Percentiles rank a stretch among this genome's conserved stretches.
Evolutionary conservation across 306 rosid genomes (phyloP).

Genomic region (Mucuna pruriens): DNA sequence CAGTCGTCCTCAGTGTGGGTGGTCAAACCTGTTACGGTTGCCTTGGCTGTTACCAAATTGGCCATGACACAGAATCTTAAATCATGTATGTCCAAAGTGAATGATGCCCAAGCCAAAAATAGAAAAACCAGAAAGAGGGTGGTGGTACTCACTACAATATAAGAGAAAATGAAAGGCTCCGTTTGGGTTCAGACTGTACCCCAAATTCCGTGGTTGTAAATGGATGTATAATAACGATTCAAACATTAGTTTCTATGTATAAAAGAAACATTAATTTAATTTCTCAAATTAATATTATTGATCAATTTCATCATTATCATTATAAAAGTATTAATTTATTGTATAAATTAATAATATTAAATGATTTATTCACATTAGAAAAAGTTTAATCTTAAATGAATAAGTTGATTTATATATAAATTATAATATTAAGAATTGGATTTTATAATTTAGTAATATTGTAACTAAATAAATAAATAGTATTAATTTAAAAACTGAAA

Average conservation of each 20-base stretch:
- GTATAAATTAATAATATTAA: not conserved
- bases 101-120: constrained; percentile 36
- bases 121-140: constrained; percentile 21
- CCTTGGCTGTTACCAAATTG: not conserved
- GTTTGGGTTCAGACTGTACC: not conserved
- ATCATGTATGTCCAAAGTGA: constrained; percentile 30
- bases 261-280: not conserved
- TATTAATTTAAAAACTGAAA: not conserved
- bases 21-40: constrained; percentile 44
- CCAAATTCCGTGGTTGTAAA: not conserved
- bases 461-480: not conserved
- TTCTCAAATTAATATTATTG: not conserved
- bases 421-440: too few species aligned
- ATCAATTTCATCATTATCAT: not conserved
- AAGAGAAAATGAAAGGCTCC: not conserved
- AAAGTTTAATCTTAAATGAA: too few species aligned
- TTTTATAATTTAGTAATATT: too few species aligned
- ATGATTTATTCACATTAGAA: not conserved
- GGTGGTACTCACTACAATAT: not conserved
- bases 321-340: not conserved
- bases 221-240: not conserved
- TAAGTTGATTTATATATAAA: too few species aligned
- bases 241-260: too few species aligned
- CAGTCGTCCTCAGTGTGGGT: not conserved
- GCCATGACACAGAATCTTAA: constrained; percentile 42